These are phyloP conservation scores for Naganishia sp. DNA, from an alignment of 1,284 basidiomycete genomes.

Conservation along the genomic window DNA sequence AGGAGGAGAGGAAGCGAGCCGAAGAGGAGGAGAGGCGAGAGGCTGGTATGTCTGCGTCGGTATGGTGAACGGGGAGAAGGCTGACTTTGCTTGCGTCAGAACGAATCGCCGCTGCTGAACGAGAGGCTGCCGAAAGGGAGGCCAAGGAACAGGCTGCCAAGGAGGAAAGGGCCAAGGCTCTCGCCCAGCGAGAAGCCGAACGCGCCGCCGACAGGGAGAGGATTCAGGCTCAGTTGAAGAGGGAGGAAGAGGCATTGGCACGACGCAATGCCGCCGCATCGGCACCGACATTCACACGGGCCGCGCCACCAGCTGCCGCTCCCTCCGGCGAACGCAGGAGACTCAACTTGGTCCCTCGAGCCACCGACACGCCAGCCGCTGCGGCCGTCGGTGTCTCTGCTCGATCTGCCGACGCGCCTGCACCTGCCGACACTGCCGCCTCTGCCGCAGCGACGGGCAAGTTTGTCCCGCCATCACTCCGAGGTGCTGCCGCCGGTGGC, in stretches of 20 bases:
- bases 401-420: conserved; percentile 2
- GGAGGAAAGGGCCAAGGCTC: conserved; percentile 43
- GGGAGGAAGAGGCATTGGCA: conserved; percentile 77
- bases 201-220: conserved; percentile 64
- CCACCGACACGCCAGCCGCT: conserved; percentile 46
- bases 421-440: conserved; percentile 12
- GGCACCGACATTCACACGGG: conserved; percentile 43
- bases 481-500: conserved; percentile 12
- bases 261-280: conserved; percentile 53
- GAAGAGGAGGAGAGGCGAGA: conserved; percentile 60
- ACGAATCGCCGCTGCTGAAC: conserved; percentile 61
- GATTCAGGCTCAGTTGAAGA: conserved; percentile 64
- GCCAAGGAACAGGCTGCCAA: conserved; percentile 51
- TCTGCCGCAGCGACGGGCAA: conserved; percentile 14
- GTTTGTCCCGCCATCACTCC: conserved; percentile 8
- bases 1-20: conserved; percentile 54
- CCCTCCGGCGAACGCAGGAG: conserved; percentile 12
- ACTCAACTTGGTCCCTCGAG: conserved; percentile 61
- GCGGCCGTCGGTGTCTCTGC: conserved; percentile 37
- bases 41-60: conserved; percentile 40
- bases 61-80: no score
- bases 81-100: conserved; percentile 51
- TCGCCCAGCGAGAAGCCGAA: conserved; percentile 63
- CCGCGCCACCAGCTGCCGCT: conserved; percentile 22
- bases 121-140: conserved; percentile 58